Percentiles rank a stretch among this genome's conserved stretches.
These are phyloP conservation scores for Chlorella variabilis DNA, from an alignment of 163 green algal species.

Conservation along the genomic window DNA sequence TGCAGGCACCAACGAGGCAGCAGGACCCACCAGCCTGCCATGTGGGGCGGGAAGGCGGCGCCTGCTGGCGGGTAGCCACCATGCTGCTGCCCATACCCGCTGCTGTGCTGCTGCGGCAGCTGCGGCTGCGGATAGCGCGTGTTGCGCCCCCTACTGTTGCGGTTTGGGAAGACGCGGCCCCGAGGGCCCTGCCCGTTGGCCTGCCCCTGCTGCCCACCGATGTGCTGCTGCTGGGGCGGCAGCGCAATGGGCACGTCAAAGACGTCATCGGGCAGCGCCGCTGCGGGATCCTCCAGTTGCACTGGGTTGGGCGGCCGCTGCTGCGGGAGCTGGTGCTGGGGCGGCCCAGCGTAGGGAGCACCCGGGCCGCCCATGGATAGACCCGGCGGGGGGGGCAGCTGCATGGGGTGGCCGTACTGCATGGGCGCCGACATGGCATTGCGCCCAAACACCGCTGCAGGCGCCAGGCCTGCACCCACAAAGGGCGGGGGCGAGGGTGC, in stretches of 20 bases:
- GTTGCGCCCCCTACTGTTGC: not conserved
- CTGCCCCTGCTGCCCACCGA: not conserved
- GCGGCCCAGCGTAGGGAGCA: not conserved
- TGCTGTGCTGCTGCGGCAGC: constrained; percentile 13
- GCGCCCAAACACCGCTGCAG: constrained; percentile 16
- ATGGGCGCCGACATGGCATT: not conserved
- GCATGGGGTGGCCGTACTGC: constrained; percentile 10
- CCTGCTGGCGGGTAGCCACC: not conserved
- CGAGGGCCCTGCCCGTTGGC: constrained; percentile 5
- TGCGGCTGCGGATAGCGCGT: constrained; percentile 9
- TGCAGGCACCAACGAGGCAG: too few relatives aligned
- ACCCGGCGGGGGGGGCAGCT: not conserved
- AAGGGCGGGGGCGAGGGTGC: constrained; percentile 1
- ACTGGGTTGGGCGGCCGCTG: too few relatives aligned
- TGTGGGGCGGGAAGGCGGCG: constrained; percentile 7
- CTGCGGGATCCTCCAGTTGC: constrained; percentile 24
- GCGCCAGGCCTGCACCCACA: not conserved
- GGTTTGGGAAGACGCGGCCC: not conserved
- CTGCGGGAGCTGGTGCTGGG: not conserved
- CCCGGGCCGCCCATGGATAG: not conserved
- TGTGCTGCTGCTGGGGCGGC: not conserved
- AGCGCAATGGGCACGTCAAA: constrained; percentile 23
- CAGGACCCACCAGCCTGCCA: constrained; percentile 17
- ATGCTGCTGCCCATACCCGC: not conserved
- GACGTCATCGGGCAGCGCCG: constrained; percentile 41